phyloP scores from a whole-genome alignment of 2,329 filamentous ascomycete genomes.

The Penicillium fuscoglaucum region DNA sequence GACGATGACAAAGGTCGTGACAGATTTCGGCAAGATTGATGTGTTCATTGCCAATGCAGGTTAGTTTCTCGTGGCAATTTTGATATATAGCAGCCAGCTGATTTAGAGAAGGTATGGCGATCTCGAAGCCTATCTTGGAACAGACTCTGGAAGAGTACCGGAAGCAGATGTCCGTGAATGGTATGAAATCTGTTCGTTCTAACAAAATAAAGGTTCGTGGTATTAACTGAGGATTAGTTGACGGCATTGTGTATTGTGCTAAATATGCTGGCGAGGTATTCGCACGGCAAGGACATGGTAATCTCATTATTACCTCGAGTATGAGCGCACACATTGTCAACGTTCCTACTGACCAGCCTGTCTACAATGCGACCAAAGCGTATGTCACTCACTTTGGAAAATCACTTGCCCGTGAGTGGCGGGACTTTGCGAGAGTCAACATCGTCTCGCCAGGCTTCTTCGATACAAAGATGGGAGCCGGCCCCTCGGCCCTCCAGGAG shows the following conservation, averaged over 20 bases:
- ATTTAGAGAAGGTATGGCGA: constrained; percentile 47
- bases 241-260: constrained; percentile 50
- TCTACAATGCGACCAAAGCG: constrained; percentile 60
- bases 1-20: constrained; percentile 36
- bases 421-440: constrained; percentile 59
- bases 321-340: constrained; percentile 56
- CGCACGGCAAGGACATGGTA: constrained; percentile 42
- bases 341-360: constrained; percentile 55
- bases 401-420: constrained; percentile 57
- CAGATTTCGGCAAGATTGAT: constrained; percentile 48
- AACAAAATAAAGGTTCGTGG: neutral
- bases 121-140: constrained; percentile 58
- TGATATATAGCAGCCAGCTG: constrained; percentile 2
- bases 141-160: constrained; percentile 54
- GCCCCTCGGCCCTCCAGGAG: constrained; percentile 47
- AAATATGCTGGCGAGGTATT: constrained; percentile 50
- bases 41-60: constrained; percentile 49
- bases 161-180: constrained; percentile 56
- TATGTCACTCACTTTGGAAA: constrained; percentile 59
- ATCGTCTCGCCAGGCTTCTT: constrained; percentile 57
- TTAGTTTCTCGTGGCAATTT: constrained; percentile 4
- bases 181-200: constrained; percentile 33
- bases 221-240: constrained; percentile 34
- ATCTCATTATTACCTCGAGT: constrained; percentile 54
- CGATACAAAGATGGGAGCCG: constrained; percentile 57